Evolutionary conservation across 805 yeast genomes (phyloP).

Genomic region (Zygoascus biomembranicola): DNA sequence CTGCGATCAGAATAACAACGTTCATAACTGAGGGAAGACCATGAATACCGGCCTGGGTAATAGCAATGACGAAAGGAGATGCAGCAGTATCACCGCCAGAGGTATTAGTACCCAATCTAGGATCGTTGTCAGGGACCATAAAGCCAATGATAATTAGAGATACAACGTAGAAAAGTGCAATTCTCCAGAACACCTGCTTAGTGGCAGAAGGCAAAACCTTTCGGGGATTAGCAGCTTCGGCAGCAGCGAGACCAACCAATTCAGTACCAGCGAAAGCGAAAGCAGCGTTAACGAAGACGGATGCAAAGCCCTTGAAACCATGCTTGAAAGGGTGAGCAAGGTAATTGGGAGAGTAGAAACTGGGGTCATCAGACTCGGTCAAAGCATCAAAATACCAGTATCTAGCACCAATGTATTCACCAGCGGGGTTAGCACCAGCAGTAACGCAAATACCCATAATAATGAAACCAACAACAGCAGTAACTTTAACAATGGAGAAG

Average conservation of each 20-base stretch:
- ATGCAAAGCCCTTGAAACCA: slow-evolving; percentile 55
- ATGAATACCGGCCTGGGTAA: slow-evolving; percentile 50
- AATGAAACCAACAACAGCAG: slow-evolving; percentile 49
- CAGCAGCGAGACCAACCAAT: slow-evolving; percentile 58
- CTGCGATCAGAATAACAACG: slow-evolving; percentile 59
- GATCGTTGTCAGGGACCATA: slow-evolving; percentile 51
- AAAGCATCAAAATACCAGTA: slow-evolving; percentile 55
- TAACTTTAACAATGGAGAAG: slow-evolving; percentile 44
- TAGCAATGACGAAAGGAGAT: slow-evolving; percentile 74
- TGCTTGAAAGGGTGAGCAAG: slow-evolving; percentile 41
- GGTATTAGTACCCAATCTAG: slow-evolving; percentile 37
- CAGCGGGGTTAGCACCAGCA: slow-evolving; percentile 48
- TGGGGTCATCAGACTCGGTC: background rate
- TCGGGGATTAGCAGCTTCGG: slow-evolving; percentile 59
- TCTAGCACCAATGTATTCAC: slow-evolving; percentile 41
- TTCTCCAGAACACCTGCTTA: slow-evolving; percentile 70
- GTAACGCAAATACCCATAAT: slow-evolving; percentile 46
- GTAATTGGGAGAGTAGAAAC: background rate
- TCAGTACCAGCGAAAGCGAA: slow-evolving; percentile 61
- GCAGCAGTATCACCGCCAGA: slow-evolving; percentile 53
- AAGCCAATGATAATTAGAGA: slow-evolving; percentile 48
- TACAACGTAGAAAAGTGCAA: slow-evolving; percentile 51
- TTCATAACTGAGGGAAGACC: slow-evolving; percentile 61
- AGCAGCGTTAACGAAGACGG: slow-evolving; percentile 60
- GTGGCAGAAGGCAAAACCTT: slow-evolving; percentile 55